These are phyloP conservation scores for Coelastrella sp. DNA, from an alignment of 139 green algal species.

Conservation along the genomic window DNA sequence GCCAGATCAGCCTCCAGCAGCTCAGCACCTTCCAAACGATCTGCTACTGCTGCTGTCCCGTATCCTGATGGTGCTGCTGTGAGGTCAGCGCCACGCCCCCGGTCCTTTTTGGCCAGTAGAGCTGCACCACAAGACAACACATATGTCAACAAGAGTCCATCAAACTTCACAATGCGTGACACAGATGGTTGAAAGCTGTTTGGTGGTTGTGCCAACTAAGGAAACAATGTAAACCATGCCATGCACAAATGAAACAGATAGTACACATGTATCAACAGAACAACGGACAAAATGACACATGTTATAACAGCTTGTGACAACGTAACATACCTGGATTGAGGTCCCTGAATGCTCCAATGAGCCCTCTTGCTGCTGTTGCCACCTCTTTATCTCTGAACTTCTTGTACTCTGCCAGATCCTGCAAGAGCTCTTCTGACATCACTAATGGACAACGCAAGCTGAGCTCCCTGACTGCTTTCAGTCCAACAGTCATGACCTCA, in stretches of 20 bases:
- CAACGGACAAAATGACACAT: neutral
- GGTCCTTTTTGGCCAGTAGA: constrained; percentile 47
- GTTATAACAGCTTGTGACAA: neutral
- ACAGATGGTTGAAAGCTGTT: no score
- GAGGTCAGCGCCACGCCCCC: constrained; percentile 85
- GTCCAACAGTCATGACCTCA: constrained; percentile 80
- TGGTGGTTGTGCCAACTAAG: no score
- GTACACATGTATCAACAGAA: neutral
- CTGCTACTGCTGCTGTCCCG: constrained; percentile 61
- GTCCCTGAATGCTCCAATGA: constrained; percentile 93
- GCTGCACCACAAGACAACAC: constrained; percentile 11
- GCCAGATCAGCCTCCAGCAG: constrained; percentile 81
- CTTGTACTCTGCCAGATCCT: constrained; percentile 89
- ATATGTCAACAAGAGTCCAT: neutral
- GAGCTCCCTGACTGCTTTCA: constrained; percentile 95
- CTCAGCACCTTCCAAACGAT: constrained; percentile 85
- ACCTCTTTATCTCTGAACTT: constrained; percentile 93
- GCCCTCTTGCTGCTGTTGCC: constrained; percentile 74
- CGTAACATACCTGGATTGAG: constrained; percentile 82
- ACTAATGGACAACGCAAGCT: constrained; percentile 87
- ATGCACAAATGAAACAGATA: neutral
- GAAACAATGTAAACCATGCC: no score
- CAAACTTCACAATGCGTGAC: neutral
- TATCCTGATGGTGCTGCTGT: constrained; percentile 64
- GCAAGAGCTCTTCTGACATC: constrained; percentile 91